A percentile compares a stretch with the other conserved stretches of the same genome.
Conservation (phyloP, 257 asterid species). For the Coffea eugenioides region DNA sequence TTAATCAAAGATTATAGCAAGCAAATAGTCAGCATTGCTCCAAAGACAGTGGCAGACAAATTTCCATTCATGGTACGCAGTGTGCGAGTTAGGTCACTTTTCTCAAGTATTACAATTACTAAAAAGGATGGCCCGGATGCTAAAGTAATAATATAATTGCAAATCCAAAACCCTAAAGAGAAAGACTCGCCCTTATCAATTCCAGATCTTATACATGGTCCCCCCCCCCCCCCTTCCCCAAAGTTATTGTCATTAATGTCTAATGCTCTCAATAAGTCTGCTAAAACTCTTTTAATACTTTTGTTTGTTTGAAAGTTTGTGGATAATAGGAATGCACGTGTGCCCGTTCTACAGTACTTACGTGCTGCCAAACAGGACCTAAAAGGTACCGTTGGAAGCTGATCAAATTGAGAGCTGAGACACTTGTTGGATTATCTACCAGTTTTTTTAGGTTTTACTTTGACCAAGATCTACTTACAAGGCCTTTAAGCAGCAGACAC, state of each 20-base stretch:
- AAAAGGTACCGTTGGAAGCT: conserved; percentile 9
- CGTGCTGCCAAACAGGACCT: conserved; percentile 29
- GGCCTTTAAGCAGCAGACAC: background rate
- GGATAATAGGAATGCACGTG: conserved; percentile 17
- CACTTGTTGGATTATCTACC: conserved; percentile 16
- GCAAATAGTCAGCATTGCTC: conserved; percentile 2
- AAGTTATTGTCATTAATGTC: conserved; percentile 10
- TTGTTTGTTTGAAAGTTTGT: conserved; percentile 1
- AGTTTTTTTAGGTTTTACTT: background rate
- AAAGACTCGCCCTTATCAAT: conserved; percentile 13
- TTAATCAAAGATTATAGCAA: conserved; percentile 6
- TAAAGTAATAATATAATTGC: background rate
- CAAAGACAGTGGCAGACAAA: conserved; percentile 26
- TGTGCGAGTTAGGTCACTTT: conserved; percentile 25
- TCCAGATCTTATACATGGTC: conserved; percentile 33
- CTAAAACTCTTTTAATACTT: conserved; percentile 4
- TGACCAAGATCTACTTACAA: background rate
- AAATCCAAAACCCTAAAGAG: conserved; percentile 16
- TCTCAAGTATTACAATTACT: conserved; percentile 10
- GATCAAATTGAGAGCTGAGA: conserved; percentile 12
- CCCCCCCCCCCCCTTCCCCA: conserved; percentile 8
- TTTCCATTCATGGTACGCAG: conserved; percentile 19
- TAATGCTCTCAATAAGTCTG: conserved; percentile 26
- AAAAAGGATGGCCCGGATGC: background rate
- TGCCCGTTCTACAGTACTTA: conserved; percentile 11